Conservation (phyloP, 2,329 filamentous ascomycete species). For the Fusarium sp. region DNA sequence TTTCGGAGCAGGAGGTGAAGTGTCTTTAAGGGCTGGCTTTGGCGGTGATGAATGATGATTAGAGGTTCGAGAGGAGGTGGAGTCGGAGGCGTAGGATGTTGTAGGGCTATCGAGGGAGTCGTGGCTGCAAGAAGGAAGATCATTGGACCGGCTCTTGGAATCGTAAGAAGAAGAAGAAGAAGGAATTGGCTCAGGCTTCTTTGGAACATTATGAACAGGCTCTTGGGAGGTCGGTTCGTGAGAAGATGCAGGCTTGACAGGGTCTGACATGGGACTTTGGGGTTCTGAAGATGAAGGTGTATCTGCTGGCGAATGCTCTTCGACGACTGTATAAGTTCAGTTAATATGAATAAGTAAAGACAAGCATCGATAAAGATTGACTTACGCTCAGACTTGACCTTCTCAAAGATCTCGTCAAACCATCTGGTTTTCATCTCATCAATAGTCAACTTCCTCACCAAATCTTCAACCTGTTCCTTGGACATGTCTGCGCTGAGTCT, state of each 20-base stretch:
- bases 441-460: conserved; percentile 39
- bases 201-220: conserved; percentile 34
- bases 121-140: conserved; percentile 1
- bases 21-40: conserved; percentile 6
- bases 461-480: conserved; percentile 41
- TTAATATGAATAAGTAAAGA: neutral
- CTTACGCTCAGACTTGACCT: conserved; percentile 45
- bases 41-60: conserved; percentile 15
- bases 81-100: conserved; percentile 38
- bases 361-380: neutral
- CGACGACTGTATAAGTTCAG: conserved; percentile 26
- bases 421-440: conserved; percentile 43
- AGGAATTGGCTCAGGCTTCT: conserved; percentile 5
- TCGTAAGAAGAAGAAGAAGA: neutral
- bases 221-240: conserved; percentile 24
- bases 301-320: conserved; percentile 30
- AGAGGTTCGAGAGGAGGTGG: conserved; percentile 25
- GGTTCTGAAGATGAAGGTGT: conserved; percentile 38
- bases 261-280: conserved; percentile 31
- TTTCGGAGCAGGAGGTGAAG: conserved; percentile 24
- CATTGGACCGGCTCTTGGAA: neutral
- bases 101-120: conserved; percentile 26
- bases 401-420: conserved; percentile 44
- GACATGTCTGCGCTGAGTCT: conserved; percentile 41
- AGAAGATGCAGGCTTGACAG: conserved; percentile 7